phyloP scores from a whole-genome alignment of 2,329 filamentous ascomycete genomes.

The Davidsoniella neocaledoniae region DNA sequence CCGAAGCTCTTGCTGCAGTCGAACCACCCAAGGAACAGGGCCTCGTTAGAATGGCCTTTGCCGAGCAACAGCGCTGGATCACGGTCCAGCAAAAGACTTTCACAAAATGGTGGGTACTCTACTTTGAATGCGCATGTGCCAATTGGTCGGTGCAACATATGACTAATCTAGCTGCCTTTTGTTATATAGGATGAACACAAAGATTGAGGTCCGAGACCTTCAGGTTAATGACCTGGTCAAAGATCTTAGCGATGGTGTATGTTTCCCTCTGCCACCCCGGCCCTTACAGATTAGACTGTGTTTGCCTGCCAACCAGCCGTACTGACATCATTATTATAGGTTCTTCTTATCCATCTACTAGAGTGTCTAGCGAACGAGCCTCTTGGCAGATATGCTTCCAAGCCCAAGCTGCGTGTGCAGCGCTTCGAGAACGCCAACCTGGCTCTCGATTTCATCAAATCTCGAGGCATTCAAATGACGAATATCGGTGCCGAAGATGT shows the following conservation, averaged over 20 bases:
- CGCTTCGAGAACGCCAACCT: slow-evolving; percentile 97
- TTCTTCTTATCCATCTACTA: slow-evolving; percentile 89
- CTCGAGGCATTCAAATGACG: slow-evolving; percentile 84
- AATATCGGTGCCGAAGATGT: slow-evolving; percentile 98
- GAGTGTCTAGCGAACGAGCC: slow-evolving; percentile 92
- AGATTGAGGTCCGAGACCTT: slow-evolving; percentile 62
- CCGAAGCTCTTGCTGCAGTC: slow-evolving; percentile 28
- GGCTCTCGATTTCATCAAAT: slow-evolving; percentile 83
- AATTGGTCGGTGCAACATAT: too few relatives aligned
- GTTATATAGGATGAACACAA: slow-evolving; percentile 70
- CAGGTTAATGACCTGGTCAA: slow-evolving; percentile 73
- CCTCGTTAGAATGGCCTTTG: slow-evolving; percentile 43
- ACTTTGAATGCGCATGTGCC: too few relatives aligned
- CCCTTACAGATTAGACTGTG: not conserved
- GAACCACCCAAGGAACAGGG: slow-evolving; percentile 33
- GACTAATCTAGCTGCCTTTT: not conserved
- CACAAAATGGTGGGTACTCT: slow-evolving; percentile 58
- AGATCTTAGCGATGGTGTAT: slow-evolving; percentile 85
- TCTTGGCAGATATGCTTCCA: slow-evolving; percentile 88
- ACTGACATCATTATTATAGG: slow-evolving; percentile 31
- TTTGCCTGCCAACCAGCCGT: not conserved
- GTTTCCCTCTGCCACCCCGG: slow-evolving; percentile 18
- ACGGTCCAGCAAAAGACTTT: slow-evolving; percentile 97
- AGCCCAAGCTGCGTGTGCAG: slow-evolving; percentile 90
- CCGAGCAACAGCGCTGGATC: slow-evolving; percentile 51